These are phyloP conservation scores for Knoxdaviesia capensis DNA, from an alignment of 2,329 filamentous ascomycete species.

Conservation along the genomic window DNA sequence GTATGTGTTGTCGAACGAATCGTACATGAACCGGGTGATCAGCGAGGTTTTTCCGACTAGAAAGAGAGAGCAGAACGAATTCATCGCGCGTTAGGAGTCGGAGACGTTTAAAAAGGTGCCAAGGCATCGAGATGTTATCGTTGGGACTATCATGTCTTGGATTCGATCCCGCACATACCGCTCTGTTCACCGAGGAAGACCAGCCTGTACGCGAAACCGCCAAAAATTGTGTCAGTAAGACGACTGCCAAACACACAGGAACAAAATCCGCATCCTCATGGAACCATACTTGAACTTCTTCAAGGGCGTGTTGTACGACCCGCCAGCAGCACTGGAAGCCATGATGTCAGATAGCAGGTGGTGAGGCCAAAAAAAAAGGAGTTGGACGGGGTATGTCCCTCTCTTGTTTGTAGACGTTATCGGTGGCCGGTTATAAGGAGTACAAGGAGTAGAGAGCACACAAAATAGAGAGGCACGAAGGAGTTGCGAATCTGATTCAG, in stretches of 20 bases:
- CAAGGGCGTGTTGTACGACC: slow-evolving; percentile 93
- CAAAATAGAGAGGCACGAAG: too few relatives aligned
- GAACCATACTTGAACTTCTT: slow-evolving; percentile 93
- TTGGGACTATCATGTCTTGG: too few relatives aligned
- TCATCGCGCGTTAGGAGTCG: too few relatives aligned
- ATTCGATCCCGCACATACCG: slow-evolving; percentile 36
- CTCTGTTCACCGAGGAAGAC: slow-evolving; percentile 98
- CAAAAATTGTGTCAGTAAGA: slow-evolving; percentile 2
- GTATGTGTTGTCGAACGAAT: slow-evolving; percentile 99
- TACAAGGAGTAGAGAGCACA: too few relatives aligned
- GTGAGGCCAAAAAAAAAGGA: too few relatives aligned
- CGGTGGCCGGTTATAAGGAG: too few relatives aligned
- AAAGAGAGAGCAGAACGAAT: background rate
- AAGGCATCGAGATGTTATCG: too few relatives aligned
- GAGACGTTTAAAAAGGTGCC: too few relatives aligned
- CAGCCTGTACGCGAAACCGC: slow-evolving; percentile 33
- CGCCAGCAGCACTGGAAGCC: slow-evolving; percentile 53
- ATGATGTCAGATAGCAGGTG: slow-evolving; percentile 29
- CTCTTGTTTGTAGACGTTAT: too few relatives aligned
- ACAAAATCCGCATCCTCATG: background rate
- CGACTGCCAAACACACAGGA: background rate
- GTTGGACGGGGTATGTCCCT: too few relatives aligned
- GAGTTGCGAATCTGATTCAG: too few relatives aligned
- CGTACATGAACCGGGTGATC: slow-evolving; percentile 99
- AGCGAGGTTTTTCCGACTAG: slow-evolving; percentile 94